Base-by-base conservation (phyloP, 208 protist species). In the Borovskyia barvae region DNA sequence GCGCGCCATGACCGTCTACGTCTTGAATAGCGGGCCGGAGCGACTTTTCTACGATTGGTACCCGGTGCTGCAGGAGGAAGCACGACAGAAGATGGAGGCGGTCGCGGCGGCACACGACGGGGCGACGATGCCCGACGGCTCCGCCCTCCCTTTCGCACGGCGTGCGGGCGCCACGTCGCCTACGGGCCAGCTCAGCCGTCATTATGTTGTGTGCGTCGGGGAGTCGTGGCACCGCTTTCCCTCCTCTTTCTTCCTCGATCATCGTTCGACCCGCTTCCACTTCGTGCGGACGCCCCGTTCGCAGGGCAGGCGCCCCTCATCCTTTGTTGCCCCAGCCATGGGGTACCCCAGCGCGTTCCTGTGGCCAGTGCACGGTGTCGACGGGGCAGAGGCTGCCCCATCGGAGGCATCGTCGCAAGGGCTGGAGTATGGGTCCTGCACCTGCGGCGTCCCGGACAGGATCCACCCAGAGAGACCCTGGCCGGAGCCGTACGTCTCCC, bases 221-320 rank as follows among this genome's bases (percentile, higher is more conserved):
- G 90, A 93, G 32, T 92, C 98, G 76, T 98, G 95, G 97, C 96
- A 98, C 59, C 72, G 94, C 32, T 98, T 97, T 47, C 95, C 95
- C 2, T 91, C 80, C 7, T 78, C 77, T 39, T 98, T 97, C 74
- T 98, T 98, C 66, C 33, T 98, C 9, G 86, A 92, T 52, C 64
- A 63, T 25, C 40, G 42, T 24, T 43, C 22, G 17, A 45, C 57
- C 22, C 68, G 66, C 17, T 66, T 75, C 37, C 68, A 52, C 19
- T 92, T 92, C 46, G 19, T 92, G 5, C 57, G 61, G 29, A 82
- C 60, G 2, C 14, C 7, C 3, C 28, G 33, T 43, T 80, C 77
- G 48, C 41, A 49, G n/a, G 72, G 72, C 12, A 65, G 63, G 49
- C 66, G 83, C 42, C 84, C 80, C 5, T 28, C 80, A 3, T 58